Percentiles rank a stretch among this genome's conserved stretches.
phyloP scores from a whole-genome alignment of 2,329 filamentous ascomycete genomes.

The Diplodia intermedia region DNA sequence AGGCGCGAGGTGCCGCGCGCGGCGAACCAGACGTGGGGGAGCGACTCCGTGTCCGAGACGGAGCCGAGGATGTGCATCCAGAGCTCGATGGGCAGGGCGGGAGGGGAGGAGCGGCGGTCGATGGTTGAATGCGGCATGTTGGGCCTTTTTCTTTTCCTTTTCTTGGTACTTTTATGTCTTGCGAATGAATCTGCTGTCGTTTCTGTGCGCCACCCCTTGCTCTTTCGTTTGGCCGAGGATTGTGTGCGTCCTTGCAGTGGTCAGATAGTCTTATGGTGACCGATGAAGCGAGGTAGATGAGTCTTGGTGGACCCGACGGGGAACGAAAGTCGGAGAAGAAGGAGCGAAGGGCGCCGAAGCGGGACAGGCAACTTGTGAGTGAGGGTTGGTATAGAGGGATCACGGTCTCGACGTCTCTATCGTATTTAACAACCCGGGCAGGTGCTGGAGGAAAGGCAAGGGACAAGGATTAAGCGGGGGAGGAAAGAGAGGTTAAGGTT shows the following conservation, averaged over 20 bases:
- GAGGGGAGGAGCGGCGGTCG: background rate
- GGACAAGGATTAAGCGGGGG: background rate
- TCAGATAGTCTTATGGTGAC: too few species aligned
- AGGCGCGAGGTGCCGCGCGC: background rate
- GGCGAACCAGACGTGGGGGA: slow-evolving; percentile 14
- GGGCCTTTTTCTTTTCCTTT: background rate
- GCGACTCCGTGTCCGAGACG: background rate
- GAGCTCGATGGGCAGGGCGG: slow-evolving; percentile 6
- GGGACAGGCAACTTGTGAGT: too few species aligned
- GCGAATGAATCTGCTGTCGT: too few species aligned
- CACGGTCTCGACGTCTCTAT: too few species aligned
- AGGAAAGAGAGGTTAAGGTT: background rate
- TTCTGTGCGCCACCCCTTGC: background rate
- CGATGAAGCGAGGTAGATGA: too few species aligned
- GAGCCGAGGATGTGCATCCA: slow-evolving; percentile 20
- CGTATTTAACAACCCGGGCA: too few species aligned
- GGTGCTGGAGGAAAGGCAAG: background rate
- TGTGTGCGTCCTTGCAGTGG: too few species aligned
- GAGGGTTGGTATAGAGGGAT: too few species aligned
- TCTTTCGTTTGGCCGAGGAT: too few species aligned
- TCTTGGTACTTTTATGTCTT: background rate
- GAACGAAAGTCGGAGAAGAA: too few species aligned
- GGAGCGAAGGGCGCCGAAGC: too few species aligned
- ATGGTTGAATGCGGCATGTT: background rate
- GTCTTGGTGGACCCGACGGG: too few species aligned